These are phyloP conservation scores for Fragaria nilgerrensis DNA, from an alignment of 306 rosid species.

Conservation along the genomic window DNA sequence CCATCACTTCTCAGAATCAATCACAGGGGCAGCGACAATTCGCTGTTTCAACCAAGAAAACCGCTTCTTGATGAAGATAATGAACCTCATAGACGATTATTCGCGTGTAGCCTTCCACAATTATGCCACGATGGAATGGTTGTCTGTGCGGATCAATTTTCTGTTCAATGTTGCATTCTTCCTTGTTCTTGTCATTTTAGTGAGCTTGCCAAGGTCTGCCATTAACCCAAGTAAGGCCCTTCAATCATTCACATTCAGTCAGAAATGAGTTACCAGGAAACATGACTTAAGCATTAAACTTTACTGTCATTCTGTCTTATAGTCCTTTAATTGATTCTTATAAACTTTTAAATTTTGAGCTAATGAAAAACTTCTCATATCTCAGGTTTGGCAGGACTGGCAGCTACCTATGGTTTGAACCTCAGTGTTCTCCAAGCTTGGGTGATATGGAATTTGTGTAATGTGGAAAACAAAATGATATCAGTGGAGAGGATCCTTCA, in stretches of 20 bases:
- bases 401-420: slow-evolving; percentile 33
- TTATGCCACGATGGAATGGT: slow-evolving; percentile 30
- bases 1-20: slow-evolving; percentile 32
- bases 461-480: slow-evolving; percentile 30
- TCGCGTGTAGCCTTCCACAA: slow-evolving; percentile 23
- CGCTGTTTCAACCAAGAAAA: slow-evolving; percentile 28
- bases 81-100: slow-evolving; percentile 24
- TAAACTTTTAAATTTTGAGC: background rate
- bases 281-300: background rate
- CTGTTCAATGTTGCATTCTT: slow-evolving; percentile 24
- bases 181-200: slow-evolving; percentile 17
- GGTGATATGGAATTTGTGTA: slow-evolving; percentile 31
- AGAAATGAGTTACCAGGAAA: background rate
- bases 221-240: slow-evolving; percentile 26
- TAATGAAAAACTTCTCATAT: background rate
- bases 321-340: background rate
- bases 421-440: slow-evolving; percentile 32
- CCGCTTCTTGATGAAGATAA: slow-evolving; percentile 18
- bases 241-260: background rate
- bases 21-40: slow-evolving; percentile 23
- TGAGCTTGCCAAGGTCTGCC: slow-evolving; percentile 24
- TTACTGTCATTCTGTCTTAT: background rate
- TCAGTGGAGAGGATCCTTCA: slow-evolving; percentile 36
- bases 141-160: slow-evolving; percentile 23
- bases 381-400: slow-evolving; percentile 31